Base-by-base conservation (phyloP, 371 early-diverging fungal species). In the Lichtheimia corymbifera region DNA sequence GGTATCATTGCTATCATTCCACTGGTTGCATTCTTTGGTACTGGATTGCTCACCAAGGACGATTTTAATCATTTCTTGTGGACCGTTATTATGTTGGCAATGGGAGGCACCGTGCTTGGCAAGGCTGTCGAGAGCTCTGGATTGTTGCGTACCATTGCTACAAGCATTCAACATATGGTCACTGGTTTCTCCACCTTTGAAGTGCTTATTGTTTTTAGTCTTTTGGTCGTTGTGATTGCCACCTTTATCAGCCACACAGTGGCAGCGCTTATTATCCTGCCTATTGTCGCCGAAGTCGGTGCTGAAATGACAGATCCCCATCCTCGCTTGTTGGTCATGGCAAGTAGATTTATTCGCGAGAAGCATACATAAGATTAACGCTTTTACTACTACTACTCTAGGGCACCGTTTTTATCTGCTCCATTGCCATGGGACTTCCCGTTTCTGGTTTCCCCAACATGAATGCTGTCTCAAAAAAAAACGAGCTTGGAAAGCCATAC, bases 171-270 rank as follows among this genome's bases (percentile, higher is more conserved):
- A n/a, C 60, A 65, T 0, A 59, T 82, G 50, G 88, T 95, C 12
- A 70, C 77, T 25, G 91, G 81, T 7, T 64, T 91, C 58, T 73
- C 86, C 4, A 73, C 88, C 4, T 93, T 89, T 65, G 70, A 77
- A 14, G 88, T 93, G 3, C 62, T 91, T 50, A 72, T 88, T 41
- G 70, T 87, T 7, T 89, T 93, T 65, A 80, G 88, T n/a, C 70
- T 70, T 17, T 66, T 93, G 42, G 89, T 91, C 1, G 65, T 92
- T 4, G 82, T 91, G 1, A 87, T 92, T 63, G 91, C 96, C 22
- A 94, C 93, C 3, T 97, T 97, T 68, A 93, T 98, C 59, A 91
- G 91, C 30, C 98, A 98, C 68, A 97, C 97, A 0, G 97, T 98
- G 4, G 91, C 90, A 0, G 94, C 94, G 0, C 65, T 93, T 63